Conservation (phyloP, 169 alveolate species). For the Cystoisospora suis region DNA sequence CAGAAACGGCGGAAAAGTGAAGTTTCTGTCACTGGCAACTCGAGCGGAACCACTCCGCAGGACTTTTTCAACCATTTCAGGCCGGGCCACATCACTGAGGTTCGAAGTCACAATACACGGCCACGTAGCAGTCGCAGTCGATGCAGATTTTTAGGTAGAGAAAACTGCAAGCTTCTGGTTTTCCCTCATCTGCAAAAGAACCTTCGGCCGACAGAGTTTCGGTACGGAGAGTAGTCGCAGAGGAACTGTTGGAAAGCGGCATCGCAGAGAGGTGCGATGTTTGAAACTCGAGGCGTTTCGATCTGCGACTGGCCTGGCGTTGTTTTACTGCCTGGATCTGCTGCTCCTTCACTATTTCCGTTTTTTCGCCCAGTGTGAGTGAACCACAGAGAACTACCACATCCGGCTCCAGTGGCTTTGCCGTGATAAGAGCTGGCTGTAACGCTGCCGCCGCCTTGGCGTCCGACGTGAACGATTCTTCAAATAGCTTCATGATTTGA, state of each 20-base stretch:
- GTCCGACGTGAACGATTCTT: slow-evolving; percentile 5
- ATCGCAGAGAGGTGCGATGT: not conserved
- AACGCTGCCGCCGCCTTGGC: not conserved
- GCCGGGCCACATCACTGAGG: no score
- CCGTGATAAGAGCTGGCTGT: not conserved
- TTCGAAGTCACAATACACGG: not conserved
- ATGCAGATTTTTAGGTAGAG: slow-evolving; percentile 19
- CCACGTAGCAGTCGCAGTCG: slow-evolving; percentile 15
- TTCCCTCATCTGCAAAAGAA: not conserved
- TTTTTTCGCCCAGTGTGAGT: not conserved
- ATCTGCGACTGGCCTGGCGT: not conserved
- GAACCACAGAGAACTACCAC: slow-evolving; percentile 1
- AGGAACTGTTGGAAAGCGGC: no score
- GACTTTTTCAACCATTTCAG: no score
- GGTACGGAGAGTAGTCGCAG: not conserved
- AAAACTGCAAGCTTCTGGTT: not conserved
- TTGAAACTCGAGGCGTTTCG: not conserved
- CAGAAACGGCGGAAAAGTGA: no score
- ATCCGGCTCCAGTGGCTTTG: not conserved
- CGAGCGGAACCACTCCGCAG: no score
- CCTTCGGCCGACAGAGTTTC: not conserved
- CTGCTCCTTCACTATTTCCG: slow-evolving; percentile 13
- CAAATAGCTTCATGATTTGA: not conserved
- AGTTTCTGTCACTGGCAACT: no score
- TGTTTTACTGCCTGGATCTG: not conserved